Conservation (phyloP, 2,329 filamentous ascomycete species). For the Talaromyces atroroseus region DNA sequence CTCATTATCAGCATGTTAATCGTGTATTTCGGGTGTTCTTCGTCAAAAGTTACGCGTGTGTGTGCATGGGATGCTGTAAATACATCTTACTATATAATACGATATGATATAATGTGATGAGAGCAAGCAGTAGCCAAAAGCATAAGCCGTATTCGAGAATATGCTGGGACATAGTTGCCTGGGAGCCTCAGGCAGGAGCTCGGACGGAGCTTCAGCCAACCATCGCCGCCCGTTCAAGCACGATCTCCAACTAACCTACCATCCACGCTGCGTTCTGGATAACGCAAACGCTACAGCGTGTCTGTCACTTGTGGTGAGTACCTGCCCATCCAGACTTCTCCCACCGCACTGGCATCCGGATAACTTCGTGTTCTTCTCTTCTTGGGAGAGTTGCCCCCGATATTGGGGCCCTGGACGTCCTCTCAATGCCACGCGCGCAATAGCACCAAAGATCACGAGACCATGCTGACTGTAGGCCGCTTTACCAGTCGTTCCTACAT, state of each 20-base stretch:
- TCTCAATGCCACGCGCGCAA: not conserved
- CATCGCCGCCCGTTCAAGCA: constrained; percentile 8
- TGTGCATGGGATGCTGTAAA: not conserved
- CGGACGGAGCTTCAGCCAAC: constrained; percentile 6
- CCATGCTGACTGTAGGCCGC: constrained; percentile 34
- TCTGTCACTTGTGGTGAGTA: constrained; percentile 2
- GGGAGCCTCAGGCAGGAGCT: not conserved
- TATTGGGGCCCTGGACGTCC: not conserved
- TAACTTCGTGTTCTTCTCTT: not conserved
- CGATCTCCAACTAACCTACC: constrained; percentile 7
- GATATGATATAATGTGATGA: not conserved
- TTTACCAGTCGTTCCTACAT: constrained; percentile 33
- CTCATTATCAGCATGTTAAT: not conserved
- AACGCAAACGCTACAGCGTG: constrained; percentile 2
- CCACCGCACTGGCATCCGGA: not conserved
- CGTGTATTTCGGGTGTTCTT: not conserved
- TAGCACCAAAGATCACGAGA: constrained; percentile 15
- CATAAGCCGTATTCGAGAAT: not conserved
- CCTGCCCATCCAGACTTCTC: not conserved
- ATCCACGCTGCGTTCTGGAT: not conserved
- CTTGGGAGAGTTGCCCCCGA: too few relatives aligned
- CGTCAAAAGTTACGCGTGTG: not conserved
- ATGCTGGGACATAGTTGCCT: not conserved
- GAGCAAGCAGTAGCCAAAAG: not conserved
- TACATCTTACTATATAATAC: not conserved